Base-by-base conservation (phyloP, 768 basidiomycete species). In the Sutorius australiensis region DNA sequence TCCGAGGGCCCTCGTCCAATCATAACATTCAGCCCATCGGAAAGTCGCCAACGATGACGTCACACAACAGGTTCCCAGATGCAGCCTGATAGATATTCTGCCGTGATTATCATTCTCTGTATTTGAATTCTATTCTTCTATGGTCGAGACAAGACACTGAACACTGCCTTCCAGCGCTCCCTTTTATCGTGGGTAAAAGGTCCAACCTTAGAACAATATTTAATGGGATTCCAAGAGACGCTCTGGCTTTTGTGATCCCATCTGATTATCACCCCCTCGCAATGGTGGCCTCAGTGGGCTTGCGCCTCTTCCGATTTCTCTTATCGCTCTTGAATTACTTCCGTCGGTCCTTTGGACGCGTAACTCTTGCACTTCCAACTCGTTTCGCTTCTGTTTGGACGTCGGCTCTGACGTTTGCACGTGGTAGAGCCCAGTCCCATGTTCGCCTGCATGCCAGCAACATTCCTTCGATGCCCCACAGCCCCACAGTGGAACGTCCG, bases 321-420 rank as follows among this genome's bases (percentile, higher is more conserved):
- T 12, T 54, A 19, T 48, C 37, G 3, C 51, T 61, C 3, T 38
- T 55, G 37, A 11, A 7, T 51, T 44, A 33, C 34, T 14, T 59
- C 11, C 43, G 28, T 27, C 40, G 27, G 36, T 48, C 48, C 4
- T 8, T 50, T 10, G 48, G 34, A 27, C 27, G 44, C 24, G 24
- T 61, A 45, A 21, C 14, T 7, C 32, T 43, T 13, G 28, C 17
- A 7, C 17, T 63, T 48, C 37, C 19, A 33, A 17, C 36, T 14
- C 31, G 36, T 33, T 33, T 41, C 16, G 17, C 46, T 13, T 55
- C 43, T 8, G 5, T 62, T 21, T 54, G 48, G 51, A 48, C 21
- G 12, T 37, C 34, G 9, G 28, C 62, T 24, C 31, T 46, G 16
- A 8, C 33, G 3, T 27, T 45, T 44, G 38, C 36, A 34, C 12